phyloP scores from a whole-genome alignment of 23 red algal species.

The Agarophyton chilense region DNA sequence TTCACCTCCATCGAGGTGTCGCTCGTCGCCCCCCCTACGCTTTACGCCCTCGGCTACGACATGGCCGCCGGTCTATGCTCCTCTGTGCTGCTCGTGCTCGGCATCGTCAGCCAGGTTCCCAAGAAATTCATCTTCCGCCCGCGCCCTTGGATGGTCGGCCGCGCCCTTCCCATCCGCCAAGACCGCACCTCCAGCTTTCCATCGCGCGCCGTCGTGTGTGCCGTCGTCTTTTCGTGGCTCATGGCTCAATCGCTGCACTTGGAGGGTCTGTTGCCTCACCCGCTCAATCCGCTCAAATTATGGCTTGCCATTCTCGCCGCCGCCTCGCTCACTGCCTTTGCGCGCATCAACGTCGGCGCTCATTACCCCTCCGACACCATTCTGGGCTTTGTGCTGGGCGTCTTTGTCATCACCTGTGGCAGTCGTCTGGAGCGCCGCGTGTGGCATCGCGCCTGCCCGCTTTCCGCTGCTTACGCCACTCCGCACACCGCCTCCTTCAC shows the following conservation, averaged over 20 bases:
- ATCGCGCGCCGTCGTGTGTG: conserved; percentile 76
- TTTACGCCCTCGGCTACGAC: conserved; percentile 79
- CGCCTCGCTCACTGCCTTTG: conserved; percentile 55
- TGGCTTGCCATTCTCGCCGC: conserved; percentile 27
- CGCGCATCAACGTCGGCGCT: conserved; percentile 79
- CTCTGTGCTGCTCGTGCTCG: conserved; percentile 61
- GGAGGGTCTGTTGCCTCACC: neutral
- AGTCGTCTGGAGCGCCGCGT: neutral
- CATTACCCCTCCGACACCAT: conserved; percentile 89
- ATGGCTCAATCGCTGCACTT: conserved; percentile 30
- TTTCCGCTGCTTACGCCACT: neutral
- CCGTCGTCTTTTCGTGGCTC: conserved; percentile 77
- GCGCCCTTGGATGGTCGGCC: conserved; percentile 80
- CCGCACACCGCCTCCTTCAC: neutral
- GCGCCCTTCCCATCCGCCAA: conserved; percentile 63
- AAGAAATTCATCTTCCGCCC: conserved; percentile 86
- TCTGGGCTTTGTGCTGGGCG: conserved; percentile 67
- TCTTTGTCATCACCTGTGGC: conserved; percentile 48
- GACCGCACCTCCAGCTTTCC: conserved; percentile 84
- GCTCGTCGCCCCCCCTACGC: conserved; percentile 47
- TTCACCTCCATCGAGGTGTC: conserved; percentile 81
- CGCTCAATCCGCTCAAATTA: neutral
- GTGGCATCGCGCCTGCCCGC: conserved; percentile 40
- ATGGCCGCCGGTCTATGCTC: conserved; percentile 49
- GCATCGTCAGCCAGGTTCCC: conserved; percentile 79